These are phyloP conservation scores for Kodamaea kaohsiungensis DNA, from an alignment of 805 yeast species.

Conservation along the genomic window DNA sequence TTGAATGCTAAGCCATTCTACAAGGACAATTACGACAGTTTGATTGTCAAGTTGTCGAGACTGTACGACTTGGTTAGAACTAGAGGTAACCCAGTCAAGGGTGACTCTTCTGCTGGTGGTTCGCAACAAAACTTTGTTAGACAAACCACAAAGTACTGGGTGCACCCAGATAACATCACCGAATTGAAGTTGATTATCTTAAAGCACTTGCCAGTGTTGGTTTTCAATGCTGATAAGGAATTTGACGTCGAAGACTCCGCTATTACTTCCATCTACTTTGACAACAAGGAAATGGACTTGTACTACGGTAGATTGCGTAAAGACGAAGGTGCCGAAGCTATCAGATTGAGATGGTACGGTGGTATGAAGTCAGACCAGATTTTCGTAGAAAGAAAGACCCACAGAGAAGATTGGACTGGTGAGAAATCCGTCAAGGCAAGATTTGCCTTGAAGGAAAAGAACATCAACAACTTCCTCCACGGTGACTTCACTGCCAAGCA, in stretches of 20 bases:
- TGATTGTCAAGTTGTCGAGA: constrained; percentile 86
- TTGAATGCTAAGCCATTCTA: constrained; percentile 93
- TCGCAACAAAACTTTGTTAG: constrained; percentile 96
- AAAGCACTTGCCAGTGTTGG: constrained; percentile 95
- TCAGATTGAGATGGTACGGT: constrained; percentile 98
- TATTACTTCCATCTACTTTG: constrained; percentile 94
- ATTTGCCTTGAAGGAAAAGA: constrained; percentile 87
- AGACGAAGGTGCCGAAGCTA: constrained; percentile 99
- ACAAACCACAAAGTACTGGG: constrained; percentile 99
- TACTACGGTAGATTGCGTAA: constrained; percentile 93
- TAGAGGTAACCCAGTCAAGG: constrained; percentile 91
- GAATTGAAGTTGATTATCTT: constrained; percentile 89
- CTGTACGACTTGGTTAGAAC: constrained; percentile 92
- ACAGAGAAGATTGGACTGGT: constrained; percentile 99
- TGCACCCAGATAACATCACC: constrained; percentile 96
- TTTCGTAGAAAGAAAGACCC: constrained; percentile 96
- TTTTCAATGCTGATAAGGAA: constrained; percentile 94
- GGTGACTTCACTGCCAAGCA: constrained; percentile 88
- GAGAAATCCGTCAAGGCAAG: constrained; percentile 99
- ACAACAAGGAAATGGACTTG: constrained; percentile 83
- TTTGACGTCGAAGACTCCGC: constrained; percentile 94
- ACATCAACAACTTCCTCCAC: constrained; percentile 77
- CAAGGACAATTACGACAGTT: constrained; percentile 88
- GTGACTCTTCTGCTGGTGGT: constrained; percentile 98
- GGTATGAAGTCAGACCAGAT: constrained; percentile 92